These are phyloP conservation scores for Chionographis japonica DNA, from an alignment of 106 monocot species.

Conservation along the genomic window DNA sequence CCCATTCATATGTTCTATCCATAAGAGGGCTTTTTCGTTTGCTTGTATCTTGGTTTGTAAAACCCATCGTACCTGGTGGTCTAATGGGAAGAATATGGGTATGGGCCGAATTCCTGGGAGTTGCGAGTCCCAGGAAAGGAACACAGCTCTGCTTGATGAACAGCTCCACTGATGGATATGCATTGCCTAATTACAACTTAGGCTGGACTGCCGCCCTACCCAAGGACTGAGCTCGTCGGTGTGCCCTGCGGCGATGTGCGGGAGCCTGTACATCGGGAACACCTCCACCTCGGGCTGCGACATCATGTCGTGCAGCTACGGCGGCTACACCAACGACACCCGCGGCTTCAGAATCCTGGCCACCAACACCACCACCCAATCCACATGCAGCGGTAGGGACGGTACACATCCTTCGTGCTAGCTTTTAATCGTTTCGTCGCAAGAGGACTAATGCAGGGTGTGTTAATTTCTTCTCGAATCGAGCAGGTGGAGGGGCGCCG, in stretches of 20 bases:
- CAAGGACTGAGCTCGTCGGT: background rate
- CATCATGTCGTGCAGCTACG: conserved; percentile 26
- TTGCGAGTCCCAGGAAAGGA: too few species aligned
- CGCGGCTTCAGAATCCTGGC: conserved; percentile 7
- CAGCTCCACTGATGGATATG: background rate
- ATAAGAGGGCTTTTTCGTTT: too few species aligned
- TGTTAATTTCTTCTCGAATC: background rate
- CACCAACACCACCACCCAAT: conserved; percentile 8
- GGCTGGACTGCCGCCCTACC: conserved; percentile 25
- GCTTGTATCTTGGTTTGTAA: too few species aligned
- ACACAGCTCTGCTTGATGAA: background rate
- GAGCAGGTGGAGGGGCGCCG: background rate
- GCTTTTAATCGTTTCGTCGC: background rate
- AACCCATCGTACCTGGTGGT: too few species aligned
- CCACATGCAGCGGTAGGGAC: conserved; percentile 16
- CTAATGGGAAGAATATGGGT: too few species aligned
- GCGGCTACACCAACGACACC: conserved; percentile 31
- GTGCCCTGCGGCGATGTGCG: conserved; percentile 28
- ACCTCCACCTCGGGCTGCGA: conserved; percentile 21
- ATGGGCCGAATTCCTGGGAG: too few species aligned
- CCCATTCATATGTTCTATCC: too few species aligned
- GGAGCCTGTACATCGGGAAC: conserved; percentile 24
- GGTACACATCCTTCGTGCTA: background rate
- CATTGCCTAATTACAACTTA: background rate
- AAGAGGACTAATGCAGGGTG: background rate